Evolutionary conservation across 768 basidiomycete genomes (phyloP), one percentile per base, ranked within the genome.

Genomic region (Paxillus involutus): DNA sequence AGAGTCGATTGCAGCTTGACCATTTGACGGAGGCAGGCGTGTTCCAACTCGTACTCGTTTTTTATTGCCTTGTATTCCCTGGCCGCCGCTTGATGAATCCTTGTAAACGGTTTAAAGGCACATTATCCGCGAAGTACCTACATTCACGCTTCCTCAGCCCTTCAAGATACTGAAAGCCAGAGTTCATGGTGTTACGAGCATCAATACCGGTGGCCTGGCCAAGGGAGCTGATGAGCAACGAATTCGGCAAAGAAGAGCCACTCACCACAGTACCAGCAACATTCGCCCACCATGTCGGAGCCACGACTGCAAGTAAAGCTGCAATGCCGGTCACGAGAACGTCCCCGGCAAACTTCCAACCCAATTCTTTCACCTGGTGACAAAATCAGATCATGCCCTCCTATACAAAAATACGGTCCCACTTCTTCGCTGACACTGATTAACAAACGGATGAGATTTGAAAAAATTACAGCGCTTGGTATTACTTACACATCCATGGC

Each of bases 351-450:
- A 63, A 35, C 30, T 63, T 60, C 56, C 55, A 60, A 16, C 51
- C 59, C 36, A 63, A 4, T 40, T 58, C 53, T 40, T 60, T 63
- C 26, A 63, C 41, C 62, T 63, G 29, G 19, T 21, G n/a, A 29
- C 26, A 1, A 13, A 14, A 36, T 64, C 35, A 64, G 53, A 21
- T 46, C 3, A 39, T 26, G 3, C 11, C 13, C 4, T 13, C 6
- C 14, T 12, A 24, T 10, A 35, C 4, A 10, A 39, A 1, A 26
- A 12, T 14, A 29, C 19, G n/a, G 17, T 13, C 56, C 1, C 14
- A 64, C 62, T 36, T 63, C 62, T 56, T 16, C 44, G 30, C 59
- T 61, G 41, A 63, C 13, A 17, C 62, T 63, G 37, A 44, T 33
- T 19, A 16, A 10, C 26, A 24, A 30, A 42, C 36, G 21, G 4